Evolutionary conservation across 2,329 filamentous ascomycete genomes (phyloP), one percentile per base, ranked within the genome.

Genomic region (Rachicladosporium sp.): DNA sequence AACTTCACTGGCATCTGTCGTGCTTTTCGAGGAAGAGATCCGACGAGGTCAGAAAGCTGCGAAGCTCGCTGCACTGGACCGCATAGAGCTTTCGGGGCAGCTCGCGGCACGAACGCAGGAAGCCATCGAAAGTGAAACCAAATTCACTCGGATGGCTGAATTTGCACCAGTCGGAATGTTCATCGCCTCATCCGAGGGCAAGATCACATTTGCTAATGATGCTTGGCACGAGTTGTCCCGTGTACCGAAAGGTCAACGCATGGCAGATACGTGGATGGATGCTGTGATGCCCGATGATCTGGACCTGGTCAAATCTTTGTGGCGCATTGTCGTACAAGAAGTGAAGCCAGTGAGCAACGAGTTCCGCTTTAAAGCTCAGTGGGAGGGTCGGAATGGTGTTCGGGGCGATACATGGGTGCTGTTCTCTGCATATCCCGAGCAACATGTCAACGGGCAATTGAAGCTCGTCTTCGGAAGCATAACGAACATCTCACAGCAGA

Each of bases 141-240:
- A 80, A 42, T 91, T 91, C 55, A 85, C 82, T 1, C 71, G 82
- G 33, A 87, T 91, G 81, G 82, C 84, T 2, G 83, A 88, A 53
- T 84, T 86, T 46, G 81, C 82, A 0, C 84, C 84, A 0, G 83
- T 88, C 1, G 85, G 84, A 21, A 80, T 93, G 64, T 89, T 89
- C 57, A 88, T 91, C 49, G 81, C 82, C 10, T 74, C 86, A 52
- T 69, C 74, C 0, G 59, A 68, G 31, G 84, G 85, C 3, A 66
- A 71, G 15, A 82, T 91, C 49, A 82, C 73, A 7, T 91, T 85
- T 55, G 83, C 79, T 55, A 93, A 93, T 55, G 81, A 88, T 46
- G 83, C 81, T 54, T 91, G 70, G 69, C 73, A 71, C 44, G 67
- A 71, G 46, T 82, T 87, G 29, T 80, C 80, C 0, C 68, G 79